Conservation (phyloP, 1,284 basidiomycete species). For the Ganoderma lingzhi region DNA sequence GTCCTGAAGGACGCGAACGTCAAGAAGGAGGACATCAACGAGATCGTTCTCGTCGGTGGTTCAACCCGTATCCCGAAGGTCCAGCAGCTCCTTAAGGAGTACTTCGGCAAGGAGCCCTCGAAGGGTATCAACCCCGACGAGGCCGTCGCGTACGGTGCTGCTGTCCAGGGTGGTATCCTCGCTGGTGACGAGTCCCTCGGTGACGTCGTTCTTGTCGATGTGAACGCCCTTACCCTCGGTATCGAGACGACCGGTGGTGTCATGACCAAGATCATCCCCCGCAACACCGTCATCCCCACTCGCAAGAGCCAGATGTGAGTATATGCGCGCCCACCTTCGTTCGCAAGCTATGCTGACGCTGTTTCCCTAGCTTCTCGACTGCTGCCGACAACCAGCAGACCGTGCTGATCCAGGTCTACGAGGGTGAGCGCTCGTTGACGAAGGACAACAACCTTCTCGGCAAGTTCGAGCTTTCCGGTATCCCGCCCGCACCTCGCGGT, state of each 20-base stretch:
- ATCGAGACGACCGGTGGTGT: slow-evolving; percentile 99
- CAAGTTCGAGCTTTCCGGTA: slow-evolving; percentile 93
- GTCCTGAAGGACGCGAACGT: slow-evolving; percentile 97
- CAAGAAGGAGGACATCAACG: slow-evolving; percentile 97
- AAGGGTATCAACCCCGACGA: slow-evolving; percentile 91
- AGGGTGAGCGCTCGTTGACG: slow-evolving; percentile 95
- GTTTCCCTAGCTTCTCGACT: slow-evolving; percentile 83
- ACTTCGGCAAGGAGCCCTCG: slow-evolving; percentile 92
- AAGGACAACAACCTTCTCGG: slow-evolving; percentile 99
- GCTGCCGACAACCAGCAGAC: slow-evolving; percentile 95
- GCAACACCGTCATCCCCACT: slow-evolving; percentile 98
- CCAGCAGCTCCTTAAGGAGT: slow-evolving; percentile 95
- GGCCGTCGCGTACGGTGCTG: slow-evolving; percentile 80
- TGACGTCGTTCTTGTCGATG: slow-evolving; percentile 95
- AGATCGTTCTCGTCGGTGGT: slow-evolving; percentile 94
- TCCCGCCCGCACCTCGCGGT: slow-evolving; percentile 95
- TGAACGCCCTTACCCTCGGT: slow-evolving; percentile 94
- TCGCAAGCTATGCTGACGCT: slow-evolving; percentile 13
- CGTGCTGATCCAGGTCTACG: slow-evolving; percentile 91
- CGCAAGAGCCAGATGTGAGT: slow-evolving; percentile 91
- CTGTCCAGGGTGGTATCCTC: slow-evolving; percentile 88
- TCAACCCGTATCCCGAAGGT: slow-evolving; percentile 99
- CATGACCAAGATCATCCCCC: slow-evolving; percentile 96
- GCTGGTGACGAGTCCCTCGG: slow-evolving; percentile 86
- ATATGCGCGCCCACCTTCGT: background rate